Conservation (phyloP, 306 rosid species). For the Purshia tridentata region DNA sequence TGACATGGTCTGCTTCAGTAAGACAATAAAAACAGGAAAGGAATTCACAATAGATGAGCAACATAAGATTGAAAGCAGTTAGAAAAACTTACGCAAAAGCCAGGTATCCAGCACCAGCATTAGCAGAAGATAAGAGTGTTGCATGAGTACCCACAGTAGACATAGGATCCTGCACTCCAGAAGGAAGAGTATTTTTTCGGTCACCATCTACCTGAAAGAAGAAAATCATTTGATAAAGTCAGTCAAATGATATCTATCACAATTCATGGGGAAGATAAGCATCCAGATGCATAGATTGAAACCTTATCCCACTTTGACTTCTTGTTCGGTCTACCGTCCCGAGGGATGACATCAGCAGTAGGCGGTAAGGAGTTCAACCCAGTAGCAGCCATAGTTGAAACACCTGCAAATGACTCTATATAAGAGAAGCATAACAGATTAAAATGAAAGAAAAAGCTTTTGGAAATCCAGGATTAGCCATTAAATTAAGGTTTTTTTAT, state of each 20-base stretch:
- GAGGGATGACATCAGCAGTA: slow-evolving; percentile 44
- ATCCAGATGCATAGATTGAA: slow-evolving; percentile 8
- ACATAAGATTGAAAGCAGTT: slow-evolving; percentile 9
- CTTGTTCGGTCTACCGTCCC: slow-evolving; percentile 63
- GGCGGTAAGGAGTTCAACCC: slow-evolving; percentile 51
- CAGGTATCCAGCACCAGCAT: slow-evolving; percentile 79
- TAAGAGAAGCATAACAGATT: slow-evolving; percentile 20
- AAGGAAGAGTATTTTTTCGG: slow-evolving; percentile 59
- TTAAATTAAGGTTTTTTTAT: too few relatives aligned
- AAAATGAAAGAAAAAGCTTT: slow-evolving; percentile 24
- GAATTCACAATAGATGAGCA: slow-evolving; percentile 2
- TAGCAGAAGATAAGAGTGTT: slow-evolving; percentile 64
- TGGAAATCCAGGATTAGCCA: not conserved
- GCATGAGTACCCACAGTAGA: slow-evolving; percentile 66
- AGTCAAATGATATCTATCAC: slow-evolving; percentile 18
- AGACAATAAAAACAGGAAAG: slow-evolving; percentile 14
- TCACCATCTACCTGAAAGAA: slow-evolving; percentile 74
- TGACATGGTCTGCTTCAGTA: not conserved
- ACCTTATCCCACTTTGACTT: slow-evolving; percentile 63
- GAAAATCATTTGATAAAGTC: slow-evolving; percentile 21
- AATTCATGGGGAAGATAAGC: slow-evolving; percentile 12
- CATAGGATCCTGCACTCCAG: slow-evolving; percentile 57
- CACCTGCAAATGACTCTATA: slow-evolving; percentile 37
- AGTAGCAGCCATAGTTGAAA: slow-evolving; percentile 38
- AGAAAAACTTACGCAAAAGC: slow-evolving; percentile 68